These are phyloP conservation scores for Arthrocladium fulminans DNA, from an alignment of 2,329 filamentous ascomycete species.

Conservation along the genomic window DNA sequence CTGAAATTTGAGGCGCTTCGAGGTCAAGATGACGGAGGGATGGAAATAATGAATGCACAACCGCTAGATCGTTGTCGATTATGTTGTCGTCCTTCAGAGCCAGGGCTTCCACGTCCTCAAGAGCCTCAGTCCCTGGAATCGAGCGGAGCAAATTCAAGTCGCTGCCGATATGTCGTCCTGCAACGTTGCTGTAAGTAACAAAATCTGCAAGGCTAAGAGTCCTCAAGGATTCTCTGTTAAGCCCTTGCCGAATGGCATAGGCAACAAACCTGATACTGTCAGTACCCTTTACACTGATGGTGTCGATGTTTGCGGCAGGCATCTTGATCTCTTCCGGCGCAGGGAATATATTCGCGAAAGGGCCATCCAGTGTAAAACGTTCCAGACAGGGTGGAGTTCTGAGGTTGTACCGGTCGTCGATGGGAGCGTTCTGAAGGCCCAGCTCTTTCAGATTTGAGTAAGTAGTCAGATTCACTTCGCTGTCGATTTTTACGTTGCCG, in stretches of 20 bases:
- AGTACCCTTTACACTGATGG: neutral
- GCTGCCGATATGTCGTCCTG: constrained; percentile 2
- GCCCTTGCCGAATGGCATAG: constrained; percentile 4
- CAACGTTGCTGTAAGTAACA: constrained; percentile 2
- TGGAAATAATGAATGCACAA: neutral
- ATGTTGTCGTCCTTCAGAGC: constrained; percentile 6
- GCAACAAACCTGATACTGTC: constrained; percentile 4
- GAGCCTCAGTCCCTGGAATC: constrained; percentile 1
- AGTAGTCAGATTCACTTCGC: neutral
- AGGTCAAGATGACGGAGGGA: neutral
- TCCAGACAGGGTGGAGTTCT: neutral
- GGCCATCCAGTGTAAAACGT: constrained; percentile 4
- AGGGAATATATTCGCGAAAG: constrained; percentile 3
- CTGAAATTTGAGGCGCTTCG: neutral
- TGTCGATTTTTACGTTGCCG: neutral
- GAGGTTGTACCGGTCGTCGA: constrained; percentile 3
- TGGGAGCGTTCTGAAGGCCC: neutral
- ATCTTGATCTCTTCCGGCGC: constrained; percentile 8
- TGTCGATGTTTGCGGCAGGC: neutral
- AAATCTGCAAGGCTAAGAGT: constrained; percentile 4
- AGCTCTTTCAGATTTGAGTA: neutral
- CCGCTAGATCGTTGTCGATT: neutral
- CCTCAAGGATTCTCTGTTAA: neutral
- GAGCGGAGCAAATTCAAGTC: neutral
- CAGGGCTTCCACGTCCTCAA: neutral